Evolutionary conservation across 345 rosid species (phyloP), one percentile per base, ranked within the genome.

Genomic region (Syzygium grande): DNA sequence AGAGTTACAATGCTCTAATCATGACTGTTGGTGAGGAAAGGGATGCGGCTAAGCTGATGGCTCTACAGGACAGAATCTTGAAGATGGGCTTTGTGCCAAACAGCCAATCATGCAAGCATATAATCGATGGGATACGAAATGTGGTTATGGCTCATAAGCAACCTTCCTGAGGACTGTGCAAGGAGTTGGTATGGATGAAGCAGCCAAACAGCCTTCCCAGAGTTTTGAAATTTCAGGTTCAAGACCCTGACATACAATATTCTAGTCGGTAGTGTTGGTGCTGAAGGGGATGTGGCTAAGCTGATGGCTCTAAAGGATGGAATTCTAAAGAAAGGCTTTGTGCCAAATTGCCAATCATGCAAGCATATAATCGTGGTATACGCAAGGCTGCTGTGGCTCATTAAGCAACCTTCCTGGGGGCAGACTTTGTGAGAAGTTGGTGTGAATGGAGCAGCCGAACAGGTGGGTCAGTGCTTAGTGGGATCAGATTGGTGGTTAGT

Each of bases 71-170:
- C 22, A 92, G 95, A 86, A 89, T 95, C 92, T 86, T 92, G 94
- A 95, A 91, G 91, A 51, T 95, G 56, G 99, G 99, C 51, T 94
- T 92, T 92, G 91, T 91, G 84, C 98, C 98, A 41, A 93, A 94
- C 88, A 89, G 90, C n/a, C 86, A 90, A 43, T 92, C 94, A 68
- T 95, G 93, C 93, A 94, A 93, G 90, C 88, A 93, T 86, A 88
- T 94, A 89, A 93, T 96, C 84, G 91, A 92, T 84, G 91, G 93
- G 30, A 90, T 94, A 85, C 52, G 86, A 73, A 91, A 89, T 68
- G 87, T 90, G 52, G 83, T 78, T 38, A 52, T 52, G 52, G 49
- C 53, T 16, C 73, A 86, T 21, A 85, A 88, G 68, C 68, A 59
- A 27, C 30, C 68, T 59, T 59, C 34, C 30, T 12, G 5, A 59